Percentiles rank a stretch among this genome's conserved stretches.
Evolutionary conservation across 345 rosid genomes (phyloP).

Genomic region (Salix caprea): DNA sequence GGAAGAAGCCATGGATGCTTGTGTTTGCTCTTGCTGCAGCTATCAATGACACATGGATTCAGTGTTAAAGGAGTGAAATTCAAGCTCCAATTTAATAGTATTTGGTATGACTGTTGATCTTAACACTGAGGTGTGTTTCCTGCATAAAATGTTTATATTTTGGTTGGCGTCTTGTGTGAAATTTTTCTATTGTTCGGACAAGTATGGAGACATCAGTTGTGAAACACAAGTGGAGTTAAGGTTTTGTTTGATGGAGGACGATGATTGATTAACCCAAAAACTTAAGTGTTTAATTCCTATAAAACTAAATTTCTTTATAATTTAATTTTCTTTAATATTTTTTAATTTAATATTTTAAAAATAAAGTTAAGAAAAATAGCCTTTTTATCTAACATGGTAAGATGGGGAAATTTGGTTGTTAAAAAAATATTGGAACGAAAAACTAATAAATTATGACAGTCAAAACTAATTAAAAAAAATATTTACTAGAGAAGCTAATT

Average conservation of each 20-base stretch:
- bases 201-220: too few relatives aligned
- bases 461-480: too few relatives aligned
- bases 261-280: too few relatives aligned
- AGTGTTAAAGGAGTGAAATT: neutral
- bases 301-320: too few relatives aligned
- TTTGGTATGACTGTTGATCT: neutral
- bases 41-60: neutral
- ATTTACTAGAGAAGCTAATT: too few relatives aligned
- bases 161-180: neutral
- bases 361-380: too few relatives aligned
- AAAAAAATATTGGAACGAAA: too few relatives aligned
- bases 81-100: neutral
- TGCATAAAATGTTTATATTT: neutral
- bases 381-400: neutral
- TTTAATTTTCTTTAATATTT: too few relatives aligned
- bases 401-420: neutral
- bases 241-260: too few relatives aligned
- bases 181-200: neutral
- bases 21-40: neutral
- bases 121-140: neutral
- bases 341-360: too few relatives aligned
- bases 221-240: too few relatives aligned
- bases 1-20: constrained; percentile 43
- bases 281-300: too few relatives aligned
- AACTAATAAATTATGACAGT: neutral